Percentiles rank a stretch among this genome's conserved stretches.
Conservation (phyloP, 257 asterid genomes). For the Solanum chiquidenum region DNA sequence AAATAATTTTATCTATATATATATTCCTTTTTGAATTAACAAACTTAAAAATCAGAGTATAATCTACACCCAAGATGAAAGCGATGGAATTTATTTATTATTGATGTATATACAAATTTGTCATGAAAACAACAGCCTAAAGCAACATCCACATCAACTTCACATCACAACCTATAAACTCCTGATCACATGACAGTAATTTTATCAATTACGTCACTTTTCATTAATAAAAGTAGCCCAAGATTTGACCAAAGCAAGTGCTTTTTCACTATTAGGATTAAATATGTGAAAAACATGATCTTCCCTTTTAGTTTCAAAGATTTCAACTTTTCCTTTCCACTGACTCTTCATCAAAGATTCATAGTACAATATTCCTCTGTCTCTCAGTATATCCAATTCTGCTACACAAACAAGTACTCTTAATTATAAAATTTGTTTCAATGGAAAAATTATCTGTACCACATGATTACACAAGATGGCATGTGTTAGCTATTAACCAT, state of each 20-base stretch:
- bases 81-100: background rate
- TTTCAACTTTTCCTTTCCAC: slow-evolving; percentile 51
- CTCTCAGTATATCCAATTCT: slow-evolving; percentile 53
- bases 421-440: background rate
- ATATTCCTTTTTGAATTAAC: background rate
- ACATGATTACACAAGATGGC: background rate
- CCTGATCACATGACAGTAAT: background rate
- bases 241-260: slow-evolving; percentile 17
- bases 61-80: background rate
- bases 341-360: slow-evolving; percentile 20
- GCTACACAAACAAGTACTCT: slow-evolving; percentile 43
- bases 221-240: slow-evolving; percentile 38
- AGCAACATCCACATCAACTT: background rate
- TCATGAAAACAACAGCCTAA: background rate
- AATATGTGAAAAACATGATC: slow-evolving; percentile 65
- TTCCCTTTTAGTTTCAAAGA: slow-evolving; percentile 41
- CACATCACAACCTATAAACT: too few relatives aligned
- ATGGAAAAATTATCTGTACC: background rate
- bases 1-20: background rate
- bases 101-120: background rate
- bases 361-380: slow-evolving; percentile 52
- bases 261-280: slow-evolving; percentile 30
- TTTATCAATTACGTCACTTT: background rate
- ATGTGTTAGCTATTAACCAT: background rate
- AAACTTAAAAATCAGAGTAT: background rate